Conservation (phyloP, 441 rosid genomes). For the Mallotus japonicus region DNA sequence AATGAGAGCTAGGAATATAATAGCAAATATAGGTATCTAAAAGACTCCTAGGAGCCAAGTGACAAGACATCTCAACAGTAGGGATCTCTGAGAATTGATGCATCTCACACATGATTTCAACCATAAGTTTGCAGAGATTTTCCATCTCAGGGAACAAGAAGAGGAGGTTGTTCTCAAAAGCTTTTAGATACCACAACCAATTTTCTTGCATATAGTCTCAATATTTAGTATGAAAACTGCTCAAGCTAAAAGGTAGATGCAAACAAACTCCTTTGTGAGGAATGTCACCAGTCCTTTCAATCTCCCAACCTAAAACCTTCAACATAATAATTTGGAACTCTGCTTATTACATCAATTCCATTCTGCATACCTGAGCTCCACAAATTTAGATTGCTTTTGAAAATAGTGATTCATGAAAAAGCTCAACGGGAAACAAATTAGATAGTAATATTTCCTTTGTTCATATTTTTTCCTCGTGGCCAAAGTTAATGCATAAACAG, state of each 20-base stretch:
- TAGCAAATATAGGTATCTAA: not conserved
- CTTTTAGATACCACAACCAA: not conserved
- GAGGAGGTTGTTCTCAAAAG: not conserved
- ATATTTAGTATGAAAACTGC: not conserved
- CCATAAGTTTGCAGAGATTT: not conserved
- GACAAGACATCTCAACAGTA: not conserved
- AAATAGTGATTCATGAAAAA: not conserved
- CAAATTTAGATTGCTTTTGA: not conserved
- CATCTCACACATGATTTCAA: not conserved
- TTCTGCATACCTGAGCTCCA: not conserved
- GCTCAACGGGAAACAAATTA: not conserved
- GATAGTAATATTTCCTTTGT: not conserved
- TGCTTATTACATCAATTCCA: no score
- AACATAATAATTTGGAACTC: no score
- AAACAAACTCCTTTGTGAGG: not conserved
- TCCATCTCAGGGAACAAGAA: not conserved
- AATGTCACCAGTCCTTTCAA: not conserved
- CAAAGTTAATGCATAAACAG: not conserved
- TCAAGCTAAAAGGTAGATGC: not conserved
- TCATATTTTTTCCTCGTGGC: not conserved
- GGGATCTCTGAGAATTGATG: not conserved
- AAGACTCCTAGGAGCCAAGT: no score
- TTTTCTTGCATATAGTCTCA: not conserved
- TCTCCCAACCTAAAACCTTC: no score
- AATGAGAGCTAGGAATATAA: not conserved